phyloP scores from a whole-genome alignment of 2,329 filamentous ascomycete species.

The Amauroascus niger region DNA sequence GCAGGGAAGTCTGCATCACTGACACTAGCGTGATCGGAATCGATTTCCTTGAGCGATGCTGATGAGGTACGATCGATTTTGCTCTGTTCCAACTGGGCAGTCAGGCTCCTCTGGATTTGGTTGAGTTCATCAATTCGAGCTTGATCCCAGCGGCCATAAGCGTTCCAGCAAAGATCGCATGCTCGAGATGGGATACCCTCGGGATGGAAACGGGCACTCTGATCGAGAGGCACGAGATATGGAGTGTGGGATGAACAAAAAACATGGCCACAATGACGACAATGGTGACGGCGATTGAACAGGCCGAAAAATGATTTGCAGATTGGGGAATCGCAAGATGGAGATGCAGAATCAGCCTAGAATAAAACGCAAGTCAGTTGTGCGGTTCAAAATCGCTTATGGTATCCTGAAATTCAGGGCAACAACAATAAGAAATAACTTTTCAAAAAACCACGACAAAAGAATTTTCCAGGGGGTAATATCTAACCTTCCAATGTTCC shows the following conservation, averaged over 20 bases:
- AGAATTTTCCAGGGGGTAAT: too few relatives aligned
- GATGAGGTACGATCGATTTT: conserved; percentile 5
- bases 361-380: neutral
- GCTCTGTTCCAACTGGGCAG: conserved; percentile 23
- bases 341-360: conserved; percentile 49
- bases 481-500: conserved; percentile 57
- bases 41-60: conserved; percentile 17
- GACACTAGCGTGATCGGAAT: conserved; percentile 16
- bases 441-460: too few relatives aligned
- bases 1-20: conserved; percentile 4
- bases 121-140: conserved; percentile 41
- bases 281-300: conserved; percentile 56
- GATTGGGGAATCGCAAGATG: conserved; percentile 48
- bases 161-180: conserved; percentile 52
- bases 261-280: conserved; percentile 56
- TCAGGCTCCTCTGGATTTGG: conserved; percentile 39
- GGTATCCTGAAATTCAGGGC: too few relatives aligned
- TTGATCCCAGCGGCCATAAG: conserved; percentile 49
- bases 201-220: conserved; percentile 54
- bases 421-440: too few relatives aligned
- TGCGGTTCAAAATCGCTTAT: too few relatives aligned
- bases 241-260: conserved; percentile 53
- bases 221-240: conserved; percentile 51
- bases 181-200: conserved; percentile 47
- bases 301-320: conserved; percentile 52